Conservation (phyloP, 2,329 filamentous ascomycete species). For the Tolypocladium nubicola region DNA sequence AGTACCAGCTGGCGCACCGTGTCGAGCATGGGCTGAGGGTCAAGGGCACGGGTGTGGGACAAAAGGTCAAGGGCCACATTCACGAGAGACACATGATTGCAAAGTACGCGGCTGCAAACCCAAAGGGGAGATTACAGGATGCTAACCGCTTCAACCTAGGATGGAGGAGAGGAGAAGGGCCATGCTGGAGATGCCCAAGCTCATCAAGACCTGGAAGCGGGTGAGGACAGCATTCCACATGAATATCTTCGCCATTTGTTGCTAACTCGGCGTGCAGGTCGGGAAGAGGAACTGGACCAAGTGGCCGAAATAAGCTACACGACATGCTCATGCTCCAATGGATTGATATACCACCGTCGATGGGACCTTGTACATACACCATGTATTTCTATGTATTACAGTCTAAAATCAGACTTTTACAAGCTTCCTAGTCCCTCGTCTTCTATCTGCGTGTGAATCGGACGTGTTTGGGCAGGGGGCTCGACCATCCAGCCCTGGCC, state of each 20-base stretch:
- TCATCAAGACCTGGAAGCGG: conserved; percentile 90
- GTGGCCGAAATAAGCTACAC: conserved; percentile 40
- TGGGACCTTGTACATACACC: conserved; percentile 16
- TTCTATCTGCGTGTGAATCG: neutral
- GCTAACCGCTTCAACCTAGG: conserved; percentile 28
- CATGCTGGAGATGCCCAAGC: conserved; percentile 87
- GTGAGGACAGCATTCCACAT: conserved; percentile 36
- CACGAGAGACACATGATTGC: conserved; percentile 80
- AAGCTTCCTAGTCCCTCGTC: neutral
- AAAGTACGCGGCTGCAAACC: conserved; percentile 36
- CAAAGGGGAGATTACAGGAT: neutral
- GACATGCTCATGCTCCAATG: neutral
- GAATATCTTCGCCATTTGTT: neutral
- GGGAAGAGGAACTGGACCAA: conserved; percentile 46
- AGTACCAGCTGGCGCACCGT: conserved; percentile 57
- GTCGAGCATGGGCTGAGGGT: conserved; percentile 74
- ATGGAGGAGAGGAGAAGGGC: conserved; percentile 84
- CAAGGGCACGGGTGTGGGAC: conserved; percentile 85
- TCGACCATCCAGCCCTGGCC: neutral
- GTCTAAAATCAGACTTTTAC: conserved; percentile 1
- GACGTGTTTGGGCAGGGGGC: neutral
- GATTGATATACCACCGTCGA: neutral
- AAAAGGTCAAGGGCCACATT: conserved; percentile 89
- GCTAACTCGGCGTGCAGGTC: conserved; percentile 32
- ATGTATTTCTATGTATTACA: conserved; percentile 22